These are phyloP conservation scores for Chondrostereum purpureum DNA, from an alignment of 1,284 basidiomycete species.

Conservation along the genomic window DNA sequence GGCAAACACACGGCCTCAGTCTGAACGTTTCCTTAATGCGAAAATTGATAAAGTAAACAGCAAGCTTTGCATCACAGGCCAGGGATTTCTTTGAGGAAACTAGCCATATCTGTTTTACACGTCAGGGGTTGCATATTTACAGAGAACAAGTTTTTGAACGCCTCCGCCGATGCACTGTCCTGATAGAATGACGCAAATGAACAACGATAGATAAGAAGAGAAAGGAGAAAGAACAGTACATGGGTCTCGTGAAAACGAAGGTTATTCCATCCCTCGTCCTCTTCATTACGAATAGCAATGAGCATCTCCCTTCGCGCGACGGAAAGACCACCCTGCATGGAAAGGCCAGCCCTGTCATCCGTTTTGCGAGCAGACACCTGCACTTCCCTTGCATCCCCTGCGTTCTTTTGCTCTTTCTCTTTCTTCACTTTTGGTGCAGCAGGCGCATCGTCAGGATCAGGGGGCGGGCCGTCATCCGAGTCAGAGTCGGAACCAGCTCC, in stretches of 20 bases:
- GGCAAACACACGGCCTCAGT: too few species aligned
- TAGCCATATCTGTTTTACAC: conserved; percentile 55
- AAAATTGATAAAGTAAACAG: too few species aligned
- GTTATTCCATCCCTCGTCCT: conserved; percentile 67
- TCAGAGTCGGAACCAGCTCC: conserved; percentile 58
- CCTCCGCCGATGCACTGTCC: conserved; percentile 48
- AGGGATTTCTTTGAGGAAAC: conserved; percentile 53
- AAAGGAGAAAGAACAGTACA: conserved; percentile 33
- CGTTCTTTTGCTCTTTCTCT: conserved; percentile 53
- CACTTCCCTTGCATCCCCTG: conserved; percentile 61
- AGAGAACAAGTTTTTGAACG: conserved; percentile 61
- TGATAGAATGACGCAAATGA: too few species aligned
- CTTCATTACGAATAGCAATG: conserved; percentile 59
- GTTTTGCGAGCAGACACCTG: conserved; percentile 65
- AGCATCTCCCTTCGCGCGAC: conserved; percentile 66
- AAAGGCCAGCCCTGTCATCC: conserved; percentile 48
- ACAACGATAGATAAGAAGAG: conserved; percentile 11
- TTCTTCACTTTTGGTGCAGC: conserved; percentile 36
- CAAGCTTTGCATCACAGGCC: conserved; percentile 52
- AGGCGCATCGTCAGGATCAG: conserved; percentile 65
- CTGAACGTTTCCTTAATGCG: too few species aligned
- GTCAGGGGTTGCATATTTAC: conserved; percentile 42
- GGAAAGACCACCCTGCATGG: conserved; percentile 51
- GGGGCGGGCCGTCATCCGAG: conserved; percentile 71
- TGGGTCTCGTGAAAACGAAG: conserved; percentile 57